Conservation (phyloP, 2,329 filamentous ascomycete species). For the Aureobasidium pullulans region DNA sequence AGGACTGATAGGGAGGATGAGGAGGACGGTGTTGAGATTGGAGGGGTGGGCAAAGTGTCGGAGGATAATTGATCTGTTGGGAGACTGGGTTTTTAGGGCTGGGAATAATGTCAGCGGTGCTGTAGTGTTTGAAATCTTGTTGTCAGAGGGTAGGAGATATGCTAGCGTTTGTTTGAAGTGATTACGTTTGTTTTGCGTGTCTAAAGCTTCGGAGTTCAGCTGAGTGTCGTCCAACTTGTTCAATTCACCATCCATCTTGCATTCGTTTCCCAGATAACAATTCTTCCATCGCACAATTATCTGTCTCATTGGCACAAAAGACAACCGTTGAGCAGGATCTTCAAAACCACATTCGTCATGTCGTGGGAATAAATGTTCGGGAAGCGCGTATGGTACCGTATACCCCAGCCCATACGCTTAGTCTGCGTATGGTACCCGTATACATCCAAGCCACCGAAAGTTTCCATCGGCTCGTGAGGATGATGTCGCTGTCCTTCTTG, state of each 20-base stretch:
- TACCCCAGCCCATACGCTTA: neutral
- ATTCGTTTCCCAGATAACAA: too few relatives aligned
- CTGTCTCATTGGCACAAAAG: neutral
- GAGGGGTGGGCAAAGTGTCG: neutral
- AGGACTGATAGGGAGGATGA: neutral
- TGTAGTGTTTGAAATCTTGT: neutral
- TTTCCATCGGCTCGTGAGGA: too few relatives aligned
- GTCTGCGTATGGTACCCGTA: neutral
- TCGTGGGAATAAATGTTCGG: neutral
- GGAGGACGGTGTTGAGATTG: neutral
- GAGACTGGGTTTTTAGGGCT: neutral
- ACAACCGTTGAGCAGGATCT: neutral
- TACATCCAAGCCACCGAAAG: neutral
- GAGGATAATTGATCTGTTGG: neutral
- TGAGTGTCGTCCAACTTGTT: too few relatives aligned
- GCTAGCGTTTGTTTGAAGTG: too few relatives aligned
- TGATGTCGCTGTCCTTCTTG: too few relatives aligned
- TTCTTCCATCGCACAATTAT: too few relatives aligned
- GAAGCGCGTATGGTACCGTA: neutral
- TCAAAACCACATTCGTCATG: neutral
- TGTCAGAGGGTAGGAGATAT: too few relatives aligned
- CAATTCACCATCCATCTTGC: too few relatives aligned
- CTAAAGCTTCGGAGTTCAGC: too few relatives aligned
- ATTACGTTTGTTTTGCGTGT: too few relatives aligned
- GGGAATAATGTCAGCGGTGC: neutral